These are phyloP conservation scores for Puccinia coronata DNA, from an alignment of 1,284 basidiomycete species.

Conservation along the genomic window DNA sequence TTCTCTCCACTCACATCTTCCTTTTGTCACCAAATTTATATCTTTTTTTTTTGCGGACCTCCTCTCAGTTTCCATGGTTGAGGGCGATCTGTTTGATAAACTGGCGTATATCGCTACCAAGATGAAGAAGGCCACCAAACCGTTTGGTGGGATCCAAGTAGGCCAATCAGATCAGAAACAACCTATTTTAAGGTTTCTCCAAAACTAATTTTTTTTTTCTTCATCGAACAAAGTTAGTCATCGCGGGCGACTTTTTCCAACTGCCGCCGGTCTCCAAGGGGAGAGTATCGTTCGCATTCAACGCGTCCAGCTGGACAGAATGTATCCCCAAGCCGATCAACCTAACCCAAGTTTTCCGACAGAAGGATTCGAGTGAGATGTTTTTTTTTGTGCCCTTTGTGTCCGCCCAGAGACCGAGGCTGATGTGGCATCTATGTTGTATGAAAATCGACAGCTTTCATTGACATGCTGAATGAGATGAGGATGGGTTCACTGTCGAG, in stretches of 20 bases:
- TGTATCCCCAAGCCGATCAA: slow-evolving; percentile 78
- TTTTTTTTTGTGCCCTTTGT: slow-evolving; percentile 15
- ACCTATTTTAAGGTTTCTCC: background rate
- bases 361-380: slow-evolving; percentile 64
- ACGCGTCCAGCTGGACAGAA: slow-evolving; percentile 77
- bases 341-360: slow-evolving; percentile 82
- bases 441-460: slow-evolving; percentile 66
- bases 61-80: slow-evolving; percentile 87
- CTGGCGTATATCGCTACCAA: slow-evolving; percentile 70
- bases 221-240: slow-evolving; percentile 69
- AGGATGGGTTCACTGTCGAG: slow-evolving; percentile 72
- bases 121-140: slow-evolving; percentile 67
- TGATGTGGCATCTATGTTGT: background rate
- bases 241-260: slow-evolving; percentile 96
- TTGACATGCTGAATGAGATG: slow-evolving; percentile 88
- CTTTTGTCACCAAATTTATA: background rate
- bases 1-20: background rate
- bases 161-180: slow-evolving; percentile 50
- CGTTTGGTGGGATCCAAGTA: slow-evolving; percentile 96
- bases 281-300: slow-evolving; percentile 74
- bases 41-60: slow-evolving; percentile 30
- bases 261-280: slow-evolving; percentile 76
- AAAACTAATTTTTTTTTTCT: background rate
- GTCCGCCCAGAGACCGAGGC: slow-evolving; percentile 41
- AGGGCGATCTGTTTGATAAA: slow-evolving; percentile 88